Conservation (phyloP, 2,329 filamentous ascomycete genomes). For the Alternaria triticina region DNA sequence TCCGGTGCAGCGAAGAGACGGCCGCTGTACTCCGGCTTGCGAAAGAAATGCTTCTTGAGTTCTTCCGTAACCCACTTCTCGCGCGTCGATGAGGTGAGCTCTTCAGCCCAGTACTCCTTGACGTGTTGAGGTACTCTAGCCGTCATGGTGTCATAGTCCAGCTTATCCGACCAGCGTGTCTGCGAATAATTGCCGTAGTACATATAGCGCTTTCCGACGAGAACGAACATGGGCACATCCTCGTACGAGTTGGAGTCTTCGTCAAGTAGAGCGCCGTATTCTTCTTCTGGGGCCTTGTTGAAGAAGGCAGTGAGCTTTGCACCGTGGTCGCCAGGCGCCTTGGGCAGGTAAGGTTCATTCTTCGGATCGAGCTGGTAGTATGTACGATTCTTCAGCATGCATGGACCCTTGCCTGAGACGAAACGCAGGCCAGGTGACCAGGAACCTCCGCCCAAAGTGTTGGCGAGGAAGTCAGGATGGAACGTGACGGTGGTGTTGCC, state of each 20-base stretch:
- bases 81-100: constrained; percentile 44
- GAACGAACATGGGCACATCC: constrained; percentile 53
- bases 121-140: constrained; percentile 48
- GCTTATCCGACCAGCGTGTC: constrained; percentile 52
- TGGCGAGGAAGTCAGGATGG: constrained; percentile 46
- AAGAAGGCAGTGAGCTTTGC: constrained; percentile 57
- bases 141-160: constrained; percentile 51
- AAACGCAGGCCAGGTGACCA: constrained; percentile 53
- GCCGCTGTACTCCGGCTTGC: constrained; percentile 50
- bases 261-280: constrained; percentile 26
- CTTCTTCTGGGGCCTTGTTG: constrained; percentile 46
- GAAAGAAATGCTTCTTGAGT: constrained; percentile 53
- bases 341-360: constrained; percentile 52
- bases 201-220: constrained; percentile 38
- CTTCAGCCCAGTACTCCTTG: constrained; percentile 49
- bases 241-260: constrained; percentile 38
- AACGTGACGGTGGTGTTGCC: constrained; percentile 42
- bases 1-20: constrained; percentile 21
- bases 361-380: constrained; percentile 52
- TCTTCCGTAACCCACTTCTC: constrained; percentile 52
- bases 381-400: constrained; percentile 41
- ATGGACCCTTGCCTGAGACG: constrained; percentile 27
- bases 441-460: constrained; percentile 44
- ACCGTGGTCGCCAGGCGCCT: constrained; percentile 51
- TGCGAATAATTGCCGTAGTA: constrained; percentile 58